Evolutionary conservation across 2,329 filamentous ascomycete species (phyloP).

Genomic region (Talaromyces islandicus): DNA sequence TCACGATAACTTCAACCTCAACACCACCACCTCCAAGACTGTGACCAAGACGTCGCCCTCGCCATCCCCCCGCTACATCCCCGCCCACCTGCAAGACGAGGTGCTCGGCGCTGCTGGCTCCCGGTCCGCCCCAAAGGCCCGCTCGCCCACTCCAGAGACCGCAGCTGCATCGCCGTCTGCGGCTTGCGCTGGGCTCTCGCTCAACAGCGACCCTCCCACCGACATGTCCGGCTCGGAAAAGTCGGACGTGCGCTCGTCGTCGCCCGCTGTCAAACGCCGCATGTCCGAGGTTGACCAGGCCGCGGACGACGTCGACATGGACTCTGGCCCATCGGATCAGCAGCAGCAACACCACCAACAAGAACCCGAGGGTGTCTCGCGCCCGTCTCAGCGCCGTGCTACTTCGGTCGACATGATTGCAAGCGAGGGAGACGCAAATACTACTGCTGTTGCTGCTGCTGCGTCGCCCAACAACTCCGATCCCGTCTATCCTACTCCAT

Average conservation of each 20-base stretch:
- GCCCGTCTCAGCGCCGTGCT: slow-evolving; percentile 22
- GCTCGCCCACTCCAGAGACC: slow-evolving; percentile 9
- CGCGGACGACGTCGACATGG: slow-evolving; percentile 11
- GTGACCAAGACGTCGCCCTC: slow-evolving; percentile 18
- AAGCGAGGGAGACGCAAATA: slow-evolving; percentile 19
- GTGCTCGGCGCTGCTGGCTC: slow-evolving; percentile 27
- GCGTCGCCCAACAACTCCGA: slow-evolving; percentile 15
- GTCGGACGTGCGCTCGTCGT: slow-evolving; percentile 24
- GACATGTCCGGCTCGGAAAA: slow-evolving; percentile 39
- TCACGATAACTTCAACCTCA: slow-evolving; percentile 1
- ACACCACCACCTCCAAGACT: neutral
- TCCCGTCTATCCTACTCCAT: slow-evolving; percentile 31
- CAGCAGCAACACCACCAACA: slow-evolving; percentile 10
- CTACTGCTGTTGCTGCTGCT: slow-evolving; percentile 13
- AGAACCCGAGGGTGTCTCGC: slow-evolving; percentile 14
- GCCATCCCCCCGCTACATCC: slow-evolving; percentile 41
- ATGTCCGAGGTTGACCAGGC: slow-evolving; percentile 25
- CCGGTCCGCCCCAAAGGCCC: neutral
- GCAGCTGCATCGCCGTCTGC: slow-evolving; percentile 41
- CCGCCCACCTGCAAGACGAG: slow-evolving; percentile 52
- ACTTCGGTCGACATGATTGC: slow-evolving; percentile 42
- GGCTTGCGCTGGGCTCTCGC: slow-evolving; percentile 47
- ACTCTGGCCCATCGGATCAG: slow-evolving; percentile 10
- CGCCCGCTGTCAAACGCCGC: slow-evolving; percentile 30
- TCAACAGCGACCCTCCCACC: slow-evolving; percentile 40